phyloP scores from a whole-genome alignment of 108 stramenopile species.

The Stephanodiscus triporus region DNA sequence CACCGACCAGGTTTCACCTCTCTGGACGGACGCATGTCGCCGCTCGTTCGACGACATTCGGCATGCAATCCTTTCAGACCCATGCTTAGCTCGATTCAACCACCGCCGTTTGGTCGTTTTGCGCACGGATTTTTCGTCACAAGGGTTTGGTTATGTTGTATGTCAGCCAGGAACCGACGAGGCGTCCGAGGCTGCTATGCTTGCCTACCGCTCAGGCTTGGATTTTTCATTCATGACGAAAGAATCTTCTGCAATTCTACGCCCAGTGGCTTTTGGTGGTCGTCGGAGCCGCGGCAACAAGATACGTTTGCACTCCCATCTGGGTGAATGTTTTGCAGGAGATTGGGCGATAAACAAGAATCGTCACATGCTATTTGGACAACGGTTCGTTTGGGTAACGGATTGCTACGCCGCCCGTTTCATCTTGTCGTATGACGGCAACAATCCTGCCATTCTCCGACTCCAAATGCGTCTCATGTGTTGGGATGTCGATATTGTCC shows the following conservation, averaged over 20 bases:
- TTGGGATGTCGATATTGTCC: neutral
- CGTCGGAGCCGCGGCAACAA: neutral
- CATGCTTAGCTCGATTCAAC: neutral
- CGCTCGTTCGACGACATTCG: neutral
- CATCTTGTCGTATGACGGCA: neutral
- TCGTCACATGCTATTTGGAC: neutral
- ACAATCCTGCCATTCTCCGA: neutral
- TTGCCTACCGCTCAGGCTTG: no score
- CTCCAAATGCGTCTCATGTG: constrained; percentile 2
- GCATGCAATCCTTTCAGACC: neutral
- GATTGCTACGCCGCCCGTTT: neutral
- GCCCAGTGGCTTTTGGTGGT: constrained; percentile 1
- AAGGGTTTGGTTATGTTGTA: neutral
- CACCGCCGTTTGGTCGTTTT: neutral
- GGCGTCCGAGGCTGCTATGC: neutral
- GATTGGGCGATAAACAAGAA: neutral
- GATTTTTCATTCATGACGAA: neutral
- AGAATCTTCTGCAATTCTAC: neutral
- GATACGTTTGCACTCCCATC: neutral
- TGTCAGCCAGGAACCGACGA: neutral
- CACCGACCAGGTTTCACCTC: neutral
- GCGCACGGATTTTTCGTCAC: neutral
- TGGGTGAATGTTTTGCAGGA: neutral
- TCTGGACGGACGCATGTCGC: neutral
- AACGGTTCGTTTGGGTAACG: neutral